A percentile compares a stretch with the other conserved stretches of the same genome.
Evolutionary conservation across 148 eudicot genomes (phyloP).

Genomic region (Chenopodium album): DNA sequence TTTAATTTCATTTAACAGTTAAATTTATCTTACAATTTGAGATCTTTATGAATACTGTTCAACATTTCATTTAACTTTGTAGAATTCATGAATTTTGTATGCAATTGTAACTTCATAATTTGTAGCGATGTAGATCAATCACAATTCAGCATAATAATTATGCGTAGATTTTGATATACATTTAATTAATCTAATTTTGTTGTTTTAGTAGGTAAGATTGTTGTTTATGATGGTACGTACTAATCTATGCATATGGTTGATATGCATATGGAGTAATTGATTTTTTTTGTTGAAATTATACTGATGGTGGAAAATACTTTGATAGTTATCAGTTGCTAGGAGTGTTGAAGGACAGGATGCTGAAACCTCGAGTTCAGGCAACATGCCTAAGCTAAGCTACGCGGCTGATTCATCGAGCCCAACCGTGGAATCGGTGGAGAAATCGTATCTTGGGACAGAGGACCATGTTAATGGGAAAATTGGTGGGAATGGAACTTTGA

Average conservation of each 20-base stretch:
- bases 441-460: constrained; percentile 33
- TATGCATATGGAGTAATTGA: not conserved
- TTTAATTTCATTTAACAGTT: not conserved
- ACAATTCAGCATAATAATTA: not conserved
- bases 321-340: constrained; percentile 46
- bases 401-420: constrained; percentile 42
- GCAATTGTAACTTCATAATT: not conserved
- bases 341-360: constrained; percentile 48
- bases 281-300: constrained; percentile 8
- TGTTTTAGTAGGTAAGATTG: not conserved
- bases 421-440: constrained; percentile 32
- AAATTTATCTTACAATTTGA: too few relatives aligned
- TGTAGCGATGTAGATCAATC: not conserved
- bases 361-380: constrained; percentile 43
- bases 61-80: not conserved
- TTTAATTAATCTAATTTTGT: not conserved
- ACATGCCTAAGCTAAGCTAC: constrained; percentile 41
- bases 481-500: constrained; percentile 39
- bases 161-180: not conserved
- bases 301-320: constrained; percentile 20
- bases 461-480: constrained; percentile 37
- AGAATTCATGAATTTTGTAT: not conserved
- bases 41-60: too few relatives aligned
- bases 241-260: not conserved
- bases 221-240: too few relatives aligned